Evolutionary conservation across 2,329 filamentous ascomycete genomes (phyloP).

Genomic region (Talaromyces islandicus): DNA sequence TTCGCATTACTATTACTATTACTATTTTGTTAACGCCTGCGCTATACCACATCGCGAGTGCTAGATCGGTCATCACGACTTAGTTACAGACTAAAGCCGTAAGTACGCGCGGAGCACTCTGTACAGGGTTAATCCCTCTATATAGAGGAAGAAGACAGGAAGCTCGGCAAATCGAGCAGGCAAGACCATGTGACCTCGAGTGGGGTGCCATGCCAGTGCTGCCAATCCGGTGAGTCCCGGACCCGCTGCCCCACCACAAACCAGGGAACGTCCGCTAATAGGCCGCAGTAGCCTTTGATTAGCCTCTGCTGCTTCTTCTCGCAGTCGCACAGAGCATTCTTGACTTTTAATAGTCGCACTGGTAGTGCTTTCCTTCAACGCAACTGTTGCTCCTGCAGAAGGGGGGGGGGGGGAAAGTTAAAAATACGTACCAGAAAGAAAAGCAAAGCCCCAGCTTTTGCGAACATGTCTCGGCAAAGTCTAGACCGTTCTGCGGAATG

Average conservation of each 20-base stretch:
- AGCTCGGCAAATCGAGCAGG: background rate
- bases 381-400: no score
- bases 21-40: no score
- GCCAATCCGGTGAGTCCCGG: background rate
- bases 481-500: background rate
- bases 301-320: background rate
- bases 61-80: background rate
- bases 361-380: no score
- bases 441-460: background rate
- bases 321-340: no score
- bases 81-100: no score
- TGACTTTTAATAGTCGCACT: no score
- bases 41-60: background rate
- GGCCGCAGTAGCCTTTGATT: background rate
- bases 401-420: no score
- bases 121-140: no score
- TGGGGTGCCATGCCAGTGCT: background rate
- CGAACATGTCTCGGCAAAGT: background rate
- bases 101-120: no score
- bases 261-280: background rate
- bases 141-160: background rate
- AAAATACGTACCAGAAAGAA: no score
- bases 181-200: background rate
- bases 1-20: background rate
- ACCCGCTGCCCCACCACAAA: background rate